phyloP scores from a whole-genome alignment of 73 alveolate species.

The Uronychia binucleata region DNA sequence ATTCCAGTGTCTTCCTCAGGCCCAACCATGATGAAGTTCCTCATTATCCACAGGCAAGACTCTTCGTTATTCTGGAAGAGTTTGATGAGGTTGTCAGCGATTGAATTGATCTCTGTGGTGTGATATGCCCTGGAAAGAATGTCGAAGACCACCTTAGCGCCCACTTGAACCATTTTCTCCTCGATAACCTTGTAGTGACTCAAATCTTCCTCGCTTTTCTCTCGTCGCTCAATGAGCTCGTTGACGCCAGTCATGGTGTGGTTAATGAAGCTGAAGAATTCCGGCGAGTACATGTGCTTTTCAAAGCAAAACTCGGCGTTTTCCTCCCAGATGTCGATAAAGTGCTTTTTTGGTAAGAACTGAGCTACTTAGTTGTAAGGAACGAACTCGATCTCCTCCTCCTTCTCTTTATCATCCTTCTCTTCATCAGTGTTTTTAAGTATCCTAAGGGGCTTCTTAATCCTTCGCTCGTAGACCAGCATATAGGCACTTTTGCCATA shows the following conservation, averaged over 20 bases:
- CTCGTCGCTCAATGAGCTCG: neutral
- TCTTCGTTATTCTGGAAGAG: constrained; percentile 24
- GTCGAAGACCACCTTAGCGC: constrained; percentile 46
- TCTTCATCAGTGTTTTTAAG: neutral
- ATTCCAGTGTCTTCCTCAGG: neutral
- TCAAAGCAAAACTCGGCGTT: constrained; percentile 57
- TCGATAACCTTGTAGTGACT: neutral
- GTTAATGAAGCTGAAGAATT: constrained; percentile 55
- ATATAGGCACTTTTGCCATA: constrained; percentile 88
- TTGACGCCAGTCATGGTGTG: constrained; percentile 13
- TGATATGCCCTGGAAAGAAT: constrained; percentile 54
- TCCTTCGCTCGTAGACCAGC: constrained; percentile 83
- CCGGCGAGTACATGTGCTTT: constrained; percentile 62
- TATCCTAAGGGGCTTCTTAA: constrained; percentile 65
- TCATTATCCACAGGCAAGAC: constrained; percentile 9
- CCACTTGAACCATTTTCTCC: neutral
- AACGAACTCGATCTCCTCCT: constrained; percentile 30
- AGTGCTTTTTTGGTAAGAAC: constrained; percentile 47
- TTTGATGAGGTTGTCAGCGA: constrained; percentile 39
- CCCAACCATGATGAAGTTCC: constrained; percentile 18
- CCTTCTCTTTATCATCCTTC: constrained; percentile 27
- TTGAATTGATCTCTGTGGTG: constrained; percentile 18
- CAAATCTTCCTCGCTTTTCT: neutral
- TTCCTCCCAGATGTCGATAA: constrained; percentile 50
- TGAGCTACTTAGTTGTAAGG: constrained; percentile 18